Evolutionary conservation across 2,329 filamentous ascomycete genomes (phyloP).

Genomic region (Rhexocercosporidium sp.): DNA sequence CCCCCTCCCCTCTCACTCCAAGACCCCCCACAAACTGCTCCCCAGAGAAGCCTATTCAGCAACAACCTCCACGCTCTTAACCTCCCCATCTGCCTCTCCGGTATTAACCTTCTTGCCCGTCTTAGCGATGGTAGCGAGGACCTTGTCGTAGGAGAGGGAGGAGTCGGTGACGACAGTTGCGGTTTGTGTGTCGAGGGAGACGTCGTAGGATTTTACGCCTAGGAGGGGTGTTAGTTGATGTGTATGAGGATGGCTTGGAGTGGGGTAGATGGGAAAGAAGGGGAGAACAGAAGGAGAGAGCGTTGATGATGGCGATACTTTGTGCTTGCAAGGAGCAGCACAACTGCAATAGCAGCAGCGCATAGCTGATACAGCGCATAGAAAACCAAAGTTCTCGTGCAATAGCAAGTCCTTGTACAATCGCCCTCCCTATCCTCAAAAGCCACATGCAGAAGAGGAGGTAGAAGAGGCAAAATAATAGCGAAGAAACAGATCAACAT

Average conservation of each 20-base stretch:
- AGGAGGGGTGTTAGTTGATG: slow-evolving; percentile 1
- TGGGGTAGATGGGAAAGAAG: neutral
- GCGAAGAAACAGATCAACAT: slow-evolving; percentile 39
- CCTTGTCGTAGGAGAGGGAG: slow-evolving; percentile 76
- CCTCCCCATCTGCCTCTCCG: slow-evolving; percentile 71
- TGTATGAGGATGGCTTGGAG: neutral
- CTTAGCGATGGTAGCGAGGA: slow-evolving; percentile 89
- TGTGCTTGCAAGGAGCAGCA: too few species aligned
- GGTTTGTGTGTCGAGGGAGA: slow-evolving; percentile 85
- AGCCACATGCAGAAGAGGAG: too few species aligned
- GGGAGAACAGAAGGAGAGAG: neutral
- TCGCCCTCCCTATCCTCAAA: neutral
- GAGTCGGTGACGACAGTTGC: slow-evolving; percentile 77
- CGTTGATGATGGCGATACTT: too few species aligned
- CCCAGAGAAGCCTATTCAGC: too few species aligned
- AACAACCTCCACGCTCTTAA: slow-evolving; percentile 54
- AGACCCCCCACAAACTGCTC: too few species aligned
- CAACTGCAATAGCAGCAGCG: too few species aligned
- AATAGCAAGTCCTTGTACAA: too few species aligned
- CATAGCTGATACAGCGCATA: too few species aligned
- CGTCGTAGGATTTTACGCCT: slow-evolving; percentile 88
- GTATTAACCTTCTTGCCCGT: slow-evolving; percentile 91
- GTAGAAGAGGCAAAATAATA: neutral
- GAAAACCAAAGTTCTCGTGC: too few species aligned
- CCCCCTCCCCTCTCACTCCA: too few species aligned